Conservation (phyloP, 2,329 filamentous ascomycete genomes). For the Diaporthe sp. region DNA sequence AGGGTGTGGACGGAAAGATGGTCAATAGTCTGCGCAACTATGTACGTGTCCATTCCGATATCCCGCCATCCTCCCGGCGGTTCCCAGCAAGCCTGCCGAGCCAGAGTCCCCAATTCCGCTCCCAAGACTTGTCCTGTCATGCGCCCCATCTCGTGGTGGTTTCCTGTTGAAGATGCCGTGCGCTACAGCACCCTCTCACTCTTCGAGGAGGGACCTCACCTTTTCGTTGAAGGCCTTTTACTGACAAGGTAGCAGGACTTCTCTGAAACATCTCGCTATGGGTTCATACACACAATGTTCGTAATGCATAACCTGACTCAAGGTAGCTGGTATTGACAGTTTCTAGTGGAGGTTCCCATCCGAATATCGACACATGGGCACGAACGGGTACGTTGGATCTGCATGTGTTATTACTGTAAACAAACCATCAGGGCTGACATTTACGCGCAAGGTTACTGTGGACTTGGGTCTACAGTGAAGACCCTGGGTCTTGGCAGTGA, state of each 20-base stretch:
- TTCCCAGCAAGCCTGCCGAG: conserved; percentile 10
- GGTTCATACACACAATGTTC: conserved; percentile 89
- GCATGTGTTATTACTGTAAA: conserved; percentile 42
- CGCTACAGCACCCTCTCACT: neutral
- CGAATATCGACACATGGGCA: conserved; percentile 55
- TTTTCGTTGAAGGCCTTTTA: neutral
- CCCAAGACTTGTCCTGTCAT: conserved; percentile 10
- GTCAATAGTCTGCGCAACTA: conserved; percentile 80
- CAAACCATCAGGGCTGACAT: conserved; percentile 21
- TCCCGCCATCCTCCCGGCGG: conserved; percentile 3
- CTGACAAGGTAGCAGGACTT: conserved; percentile 70
- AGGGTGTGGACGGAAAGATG: conserved; percentile 74
- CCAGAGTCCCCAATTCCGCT: neutral
- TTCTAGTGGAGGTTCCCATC: conserved; percentile 68
- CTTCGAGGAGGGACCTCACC: neutral
- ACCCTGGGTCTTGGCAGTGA: conserved; percentile 72
- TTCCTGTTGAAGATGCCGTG: conserved; percentile 9
- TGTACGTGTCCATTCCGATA: conserved; percentile 35
- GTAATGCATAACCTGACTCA: conserved; percentile 47
- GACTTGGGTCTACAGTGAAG: conserved; percentile 77
- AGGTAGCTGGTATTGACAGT: conserved; percentile 10
- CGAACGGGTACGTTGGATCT: conserved; percentile 54
- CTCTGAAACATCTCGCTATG: conserved; percentile 75
- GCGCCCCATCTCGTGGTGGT: conserved; percentile 10
- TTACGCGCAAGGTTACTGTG: conserved; percentile 73